These are phyloP conservation scores for Pichia scutulata DNA, from an alignment of 805 yeast genomes.

Conservation along the genomic window DNA sequence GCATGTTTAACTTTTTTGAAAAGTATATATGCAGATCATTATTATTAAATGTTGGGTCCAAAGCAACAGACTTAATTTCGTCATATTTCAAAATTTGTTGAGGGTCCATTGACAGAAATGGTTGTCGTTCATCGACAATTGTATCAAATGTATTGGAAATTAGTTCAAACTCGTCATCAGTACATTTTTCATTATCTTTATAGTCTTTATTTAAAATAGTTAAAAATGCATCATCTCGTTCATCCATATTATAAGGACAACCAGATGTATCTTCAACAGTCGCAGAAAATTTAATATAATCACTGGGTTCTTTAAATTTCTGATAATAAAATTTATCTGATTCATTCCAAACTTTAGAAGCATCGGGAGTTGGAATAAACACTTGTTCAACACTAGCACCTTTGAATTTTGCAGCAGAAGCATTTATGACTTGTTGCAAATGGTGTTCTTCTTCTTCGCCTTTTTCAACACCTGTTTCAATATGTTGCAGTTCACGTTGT, in stretches of 20 bases:
- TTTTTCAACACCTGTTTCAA: slow-evolving; percentile 97
- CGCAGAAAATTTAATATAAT: slow-evolving; percentile 83
- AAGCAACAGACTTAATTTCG: slow-evolving; percentile 52
- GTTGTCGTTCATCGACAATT: slow-evolving; percentile 73
- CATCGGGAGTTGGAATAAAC: slow-evolving; percentile 96
- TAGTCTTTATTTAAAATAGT: slow-evolving; percentile 31
- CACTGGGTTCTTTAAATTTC: slow-evolving; percentile 60
- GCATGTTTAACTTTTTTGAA: slow-evolving; percentile 46
- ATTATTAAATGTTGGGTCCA: slow-evolving; percentile 29
- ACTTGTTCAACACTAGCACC: slow-evolving; percentile 46
- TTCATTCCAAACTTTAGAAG: slow-evolving; percentile 74
- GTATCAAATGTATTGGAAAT: slow-evolving; percentile 68
- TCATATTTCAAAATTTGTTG: slow-evolving; percentile 59
- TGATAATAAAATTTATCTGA: slow-evolving; percentile 65
- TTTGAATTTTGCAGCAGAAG: slow-evolving; percentile 59
- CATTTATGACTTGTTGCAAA: slow-evolving; percentile 82
- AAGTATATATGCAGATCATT: slow-evolving; percentile 52
- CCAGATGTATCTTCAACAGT: slow-evolving; percentile 95
- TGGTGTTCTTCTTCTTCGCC: slow-evolving; percentile 97
- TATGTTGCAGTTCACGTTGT: slow-evolving; percentile 79
- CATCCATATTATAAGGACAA: slow-evolving; percentile 83
- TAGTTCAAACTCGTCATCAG: slow-evolving; percentile 82
- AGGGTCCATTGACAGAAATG: slow-evolving; percentile 82
- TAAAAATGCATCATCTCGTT: slow-evolving; percentile 68
- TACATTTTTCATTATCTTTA: slow-evolving; percentile 32